Evolutionary conservation across 352 stramenopile genomes (phyloP), one percentile per base, ranked within the genome.

Genomic region (Peronospora tabacina): DNA sequence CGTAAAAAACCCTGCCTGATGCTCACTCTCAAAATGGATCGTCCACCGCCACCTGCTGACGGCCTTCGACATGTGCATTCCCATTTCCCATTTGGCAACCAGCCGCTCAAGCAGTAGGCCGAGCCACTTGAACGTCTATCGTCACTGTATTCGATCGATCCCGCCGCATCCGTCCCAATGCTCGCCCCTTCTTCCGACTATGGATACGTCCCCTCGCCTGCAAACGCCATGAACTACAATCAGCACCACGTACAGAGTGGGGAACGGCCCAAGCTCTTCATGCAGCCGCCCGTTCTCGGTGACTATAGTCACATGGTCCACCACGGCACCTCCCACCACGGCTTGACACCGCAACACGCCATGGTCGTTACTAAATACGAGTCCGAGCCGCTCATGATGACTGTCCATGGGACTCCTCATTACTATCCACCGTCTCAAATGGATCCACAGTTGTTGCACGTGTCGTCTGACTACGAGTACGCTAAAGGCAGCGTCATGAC

Each of bases 391-490:
- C 52, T 87, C 26, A 63, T 84, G 48, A 81, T 86, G 64, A 81
- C 67, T 45, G 61, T 79, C 36, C 61, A 66, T 22, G 42, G 55
- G 12, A 47, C 39, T 30, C 43, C 38, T 15, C 68, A 76, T 43
- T 82, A 75, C 46, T 86, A 84, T 49, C 44, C 67, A 16, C 66
- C 68, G 1, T 52, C 53, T 7, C 55, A 62, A 15, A 67, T 78
- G 24, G 61, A 63, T 13, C 47, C 53, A 41, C 70, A 78, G 24
- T 72, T 84, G 70, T 57, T 84, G 33, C 72, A 82, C 45, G 72
- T 84, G 15, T 84, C 72, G 15, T 68, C 68, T 1, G 75, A 86
- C 44, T 86, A 81, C 44, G 67, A 80, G 26, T 82, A 80, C 51
- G 54, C 57, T 6, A 71, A 66, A 37, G 56, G 55, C 40, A 29